These are phyloP conservation scores for Debaryomyces robertsiae DNA, from an alignment of 1,139 yeast species.

Conservation along the genomic window DNA sequence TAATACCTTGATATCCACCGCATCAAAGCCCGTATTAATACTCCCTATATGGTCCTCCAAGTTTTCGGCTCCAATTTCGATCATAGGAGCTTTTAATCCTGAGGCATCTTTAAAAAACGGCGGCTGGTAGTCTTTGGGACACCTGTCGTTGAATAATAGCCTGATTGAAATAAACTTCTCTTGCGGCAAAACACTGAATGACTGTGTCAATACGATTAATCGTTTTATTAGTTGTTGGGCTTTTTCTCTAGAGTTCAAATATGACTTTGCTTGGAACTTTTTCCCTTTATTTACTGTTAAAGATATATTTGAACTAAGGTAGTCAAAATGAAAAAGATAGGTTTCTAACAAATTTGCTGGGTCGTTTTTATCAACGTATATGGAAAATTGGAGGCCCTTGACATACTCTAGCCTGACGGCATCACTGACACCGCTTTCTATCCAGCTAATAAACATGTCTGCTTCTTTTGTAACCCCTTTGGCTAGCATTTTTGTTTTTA, in stretches of 20 bases:
- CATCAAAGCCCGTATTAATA: slow-evolving; percentile 13
- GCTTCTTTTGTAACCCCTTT: slow-evolving; percentile 46
- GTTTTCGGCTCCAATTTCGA: slow-evolving; percentile 11
- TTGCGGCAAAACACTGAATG: slow-evolving; percentile 50
- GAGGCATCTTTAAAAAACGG: slow-evolving; percentile 24
- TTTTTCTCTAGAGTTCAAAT: slow-evolving; percentile 19
- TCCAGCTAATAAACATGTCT: slow-evolving; percentile 51
- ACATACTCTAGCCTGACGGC: slow-evolving; percentile 44
- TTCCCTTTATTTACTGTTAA: slow-evolving; percentile 1
- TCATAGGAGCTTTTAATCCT: slow-evolving; percentile 18
- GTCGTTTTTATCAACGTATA: slow-evolving; percentile 39
- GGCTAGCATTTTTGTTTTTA: slow-evolving; percentile 47
- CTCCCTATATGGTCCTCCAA: slow-evolving; percentile 12
- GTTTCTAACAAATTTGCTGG: slow-evolving; percentile 47
- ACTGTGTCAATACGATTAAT: slow-evolving; percentile 54
- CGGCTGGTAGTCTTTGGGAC: slow-evolving; percentile 53
- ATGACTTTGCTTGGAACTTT: background rate
- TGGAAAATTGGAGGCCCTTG: slow-evolving; percentile 46
- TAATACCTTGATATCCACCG: slow-evolving; percentile 3
- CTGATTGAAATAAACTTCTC: slow-evolving; percentile 47
- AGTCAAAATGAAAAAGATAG: slow-evolving; percentile 50
- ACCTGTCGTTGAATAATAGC: slow-evolving; percentile 47
- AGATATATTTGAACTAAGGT: background rate
- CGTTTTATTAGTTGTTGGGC: slow-evolving; percentile 47
- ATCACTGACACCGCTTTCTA: slow-evolving; percentile 51